A percentile compares a stretch with the other conserved stretches of the same genome.
phyloP scores from a whole-genome alignment of 495 filamentous ascomycete species.

The Hypomontagnella monticulosa region DNA sequence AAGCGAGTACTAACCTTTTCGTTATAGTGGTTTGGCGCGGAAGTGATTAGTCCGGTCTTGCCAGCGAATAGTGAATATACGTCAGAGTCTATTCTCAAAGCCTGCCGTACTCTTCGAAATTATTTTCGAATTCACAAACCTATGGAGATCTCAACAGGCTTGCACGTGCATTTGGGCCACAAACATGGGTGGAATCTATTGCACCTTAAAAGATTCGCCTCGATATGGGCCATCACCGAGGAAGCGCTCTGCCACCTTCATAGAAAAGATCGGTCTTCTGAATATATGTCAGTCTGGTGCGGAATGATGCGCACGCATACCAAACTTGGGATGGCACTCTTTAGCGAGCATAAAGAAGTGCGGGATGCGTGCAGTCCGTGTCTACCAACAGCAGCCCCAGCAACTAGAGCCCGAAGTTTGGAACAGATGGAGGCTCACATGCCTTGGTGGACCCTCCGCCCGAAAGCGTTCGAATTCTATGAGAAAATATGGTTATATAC shows the following conservation, averaged over 20 bases:
- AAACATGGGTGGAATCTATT: slow-evolving; percentile 35
- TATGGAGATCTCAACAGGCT: slow-evolving; percentile 30
- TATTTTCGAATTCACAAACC: slow-evolving; percentile 39
- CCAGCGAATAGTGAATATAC: neutral
- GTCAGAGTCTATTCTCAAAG: slow-evolving; percentile 5
- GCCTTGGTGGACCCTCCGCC: neutral
- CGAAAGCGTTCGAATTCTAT: too few relatives aligned
- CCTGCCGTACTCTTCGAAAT: slow-evolving; percentile 23
- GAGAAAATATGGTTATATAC: slow-evolving; percentile 31
- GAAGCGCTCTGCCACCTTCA: slow-evolving; percentile 17
- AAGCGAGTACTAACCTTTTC: neutral
- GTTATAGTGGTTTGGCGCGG: slow-evolving; percentile 35
- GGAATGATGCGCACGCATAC: neutral
- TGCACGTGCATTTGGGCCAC: slow-evolving; percentile 39
- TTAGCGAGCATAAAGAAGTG: neutral
- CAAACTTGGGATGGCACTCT: neutral
- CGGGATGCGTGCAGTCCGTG: neutral
- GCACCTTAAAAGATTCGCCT: slow-evolving; percentile 35
- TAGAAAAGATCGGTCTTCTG: slow-evolving; percentile 27
- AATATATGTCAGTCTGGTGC: slow-evolving; percentile 5
- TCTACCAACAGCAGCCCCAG: slow-evolving; percentile 1
- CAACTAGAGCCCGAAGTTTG: neutral
- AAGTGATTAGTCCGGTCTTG: slow-evolving; percentile 34
- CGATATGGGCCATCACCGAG: slow-evolving; percentile 34
- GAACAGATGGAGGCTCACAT: neutral